Base-by-base conservation (phyloP, 768 basidiomycete genomes). In the Paxillus ammoniavirescens region DNA sequence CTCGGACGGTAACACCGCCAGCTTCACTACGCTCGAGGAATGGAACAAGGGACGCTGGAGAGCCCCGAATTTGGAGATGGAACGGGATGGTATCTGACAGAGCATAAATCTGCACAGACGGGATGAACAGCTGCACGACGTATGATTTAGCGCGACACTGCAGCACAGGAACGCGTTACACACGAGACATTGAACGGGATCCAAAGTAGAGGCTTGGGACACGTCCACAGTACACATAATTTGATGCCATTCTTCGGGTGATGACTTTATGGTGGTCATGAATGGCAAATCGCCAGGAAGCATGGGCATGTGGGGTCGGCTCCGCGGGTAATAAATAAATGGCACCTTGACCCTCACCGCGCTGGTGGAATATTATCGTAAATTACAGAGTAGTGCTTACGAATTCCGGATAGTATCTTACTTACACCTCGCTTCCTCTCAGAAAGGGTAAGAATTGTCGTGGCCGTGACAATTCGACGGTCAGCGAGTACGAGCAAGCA, bases 211-310 rank as follows among this genome's bases (percentile, higher is more conserved):
- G 6, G 61, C 59, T 17, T 63, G 57, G 15, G 74, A 70, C 30
- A 73, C 72, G 42, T 73, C 66, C 60, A 86, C 63, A 17, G 65
- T 64, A 28, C 76, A 74, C 12, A 72, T 67, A 62, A 75, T 64
- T 78, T 86, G 62, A 68, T 73, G 68, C 83, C 84, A 89, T 62
- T 88, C 87, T 61, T 86, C 86, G 8, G 87, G 86, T 4, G 77
- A 72, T 0, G 75, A 71, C 64, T 87, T 87, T 53, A 89, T 65
- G 3, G 79, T 77, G 0, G 79, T 77, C 55, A 84, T 75, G 62
- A 88, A 83, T 21, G 75, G 68, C 0, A 76, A 69, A 13, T 69
- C 69, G 3, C 54, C 59, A 1, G 74, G 65, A 12, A 82, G 62
- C 36, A 85, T 80, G 3, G 86, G 82, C 13, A 78, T 73, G 50